Conservation (phyloP, 1,139 yeast species). For the Kodamaea plutei region DNA sequence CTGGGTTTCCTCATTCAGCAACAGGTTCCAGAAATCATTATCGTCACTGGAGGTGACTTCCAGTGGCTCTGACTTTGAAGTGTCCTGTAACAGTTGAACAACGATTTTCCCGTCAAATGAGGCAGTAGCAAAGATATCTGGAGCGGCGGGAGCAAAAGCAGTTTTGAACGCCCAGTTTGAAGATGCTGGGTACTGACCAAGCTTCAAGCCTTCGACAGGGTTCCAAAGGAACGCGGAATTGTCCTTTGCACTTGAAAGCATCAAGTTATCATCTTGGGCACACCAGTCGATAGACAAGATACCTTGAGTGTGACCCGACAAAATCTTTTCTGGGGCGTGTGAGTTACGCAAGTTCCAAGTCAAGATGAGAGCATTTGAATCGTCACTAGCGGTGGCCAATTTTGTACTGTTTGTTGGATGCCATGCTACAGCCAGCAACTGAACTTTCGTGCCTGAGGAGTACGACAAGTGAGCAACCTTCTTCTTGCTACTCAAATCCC, state of each 20-base stretch:
- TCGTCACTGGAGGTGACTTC: constrained; percentile 57
- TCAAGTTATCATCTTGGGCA: constrained; percentile 67
- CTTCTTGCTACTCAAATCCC: constrained; percentile 86
- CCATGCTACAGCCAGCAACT: constrained; percentile 75
- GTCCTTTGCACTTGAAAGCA: constrained; percentile 89
- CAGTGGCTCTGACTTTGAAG: constrained; percentile 39
- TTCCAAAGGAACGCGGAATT: constrained; percentile 88
- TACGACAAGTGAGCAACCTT: constrained; percentile 83
- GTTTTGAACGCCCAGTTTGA: constrained; percentile 94
- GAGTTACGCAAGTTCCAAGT: constrained; percentile 95
- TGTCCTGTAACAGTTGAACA: constrained; percentile 86
- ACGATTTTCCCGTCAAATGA: constrained; percentile 86
- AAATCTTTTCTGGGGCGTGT: constrained; percentile 74
- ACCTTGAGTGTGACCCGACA: constrained; percentile 85
- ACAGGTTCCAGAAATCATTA: constrained; percentile 70
- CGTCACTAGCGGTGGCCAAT: constrained; percentile 81
- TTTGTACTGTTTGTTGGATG: constrained; percentile 82
- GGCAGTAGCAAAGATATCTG: constrained; percentile 90
- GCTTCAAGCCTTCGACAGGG: constrained; percentile 62
- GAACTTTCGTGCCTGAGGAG: constrained; percentile 54
- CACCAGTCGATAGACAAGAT: constrained; percentile 94
- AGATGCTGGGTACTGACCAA: constrained; percentile 87
- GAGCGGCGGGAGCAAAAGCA: constrained; percentile 79
- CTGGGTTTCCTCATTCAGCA: constrained; percentile 69
- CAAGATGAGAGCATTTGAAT: constrained; percentile 69